Evolutionary conservation across 768 basidiomycete genomes (phyloP).

Genomic region (Termitomyces sp.): DNA sequence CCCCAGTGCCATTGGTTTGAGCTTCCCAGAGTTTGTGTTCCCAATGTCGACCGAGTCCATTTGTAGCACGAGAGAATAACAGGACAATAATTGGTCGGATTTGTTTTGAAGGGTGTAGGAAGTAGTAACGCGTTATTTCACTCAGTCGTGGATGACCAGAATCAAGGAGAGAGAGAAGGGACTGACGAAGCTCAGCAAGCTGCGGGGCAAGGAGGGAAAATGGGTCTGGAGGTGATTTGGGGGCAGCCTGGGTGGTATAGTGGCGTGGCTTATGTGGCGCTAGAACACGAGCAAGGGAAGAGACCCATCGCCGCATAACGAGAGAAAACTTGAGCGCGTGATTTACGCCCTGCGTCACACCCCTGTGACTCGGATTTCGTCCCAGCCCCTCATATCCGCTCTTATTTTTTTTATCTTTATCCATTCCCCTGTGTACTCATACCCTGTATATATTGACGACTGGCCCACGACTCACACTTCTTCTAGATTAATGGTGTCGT

Average conservation of each 20-base stretch:
- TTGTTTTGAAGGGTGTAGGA: constrained; percentile 85
- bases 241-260: neutral
- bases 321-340: constrained; percentile 1
- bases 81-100: constrained; percentile 84
- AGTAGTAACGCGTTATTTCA: constrained; percentile 89
- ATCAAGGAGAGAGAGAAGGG: constrained; percentile 68
- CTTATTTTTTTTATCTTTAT: constrained; percentile 9
- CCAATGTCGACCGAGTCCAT: constrained; percentile 73
- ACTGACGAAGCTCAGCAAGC: constrained; percentile 58
- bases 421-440: constrained; percentile 10
- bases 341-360: constrained; percentile 4
- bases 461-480: neutral
- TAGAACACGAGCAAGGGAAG: constrained; percentile 6
- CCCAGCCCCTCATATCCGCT: constrained; percentile 1
- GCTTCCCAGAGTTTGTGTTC: constrained; percentile 49
- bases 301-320: constrained; percentile 13
- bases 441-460: constrained; percentile 6
- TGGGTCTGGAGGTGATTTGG: constrained; percentile 47
- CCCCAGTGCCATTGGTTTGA: constrained; percentile 40
- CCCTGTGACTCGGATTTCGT: constrained; percentile 7
- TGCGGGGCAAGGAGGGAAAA: constrained; percentile 63
- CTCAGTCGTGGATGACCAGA: constrained; percentile 80
- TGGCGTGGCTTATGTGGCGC: constrained; percentile 7
- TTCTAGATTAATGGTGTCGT: constrained; percentile 10
- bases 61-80: constrained; percentile 83